Evolutionary conservation across 2,329 filamentous ascomycete genomes (phyloP), one percentile per base, ranked within the genome.

Genomic region (Penicillium brasilianum): DNA sequence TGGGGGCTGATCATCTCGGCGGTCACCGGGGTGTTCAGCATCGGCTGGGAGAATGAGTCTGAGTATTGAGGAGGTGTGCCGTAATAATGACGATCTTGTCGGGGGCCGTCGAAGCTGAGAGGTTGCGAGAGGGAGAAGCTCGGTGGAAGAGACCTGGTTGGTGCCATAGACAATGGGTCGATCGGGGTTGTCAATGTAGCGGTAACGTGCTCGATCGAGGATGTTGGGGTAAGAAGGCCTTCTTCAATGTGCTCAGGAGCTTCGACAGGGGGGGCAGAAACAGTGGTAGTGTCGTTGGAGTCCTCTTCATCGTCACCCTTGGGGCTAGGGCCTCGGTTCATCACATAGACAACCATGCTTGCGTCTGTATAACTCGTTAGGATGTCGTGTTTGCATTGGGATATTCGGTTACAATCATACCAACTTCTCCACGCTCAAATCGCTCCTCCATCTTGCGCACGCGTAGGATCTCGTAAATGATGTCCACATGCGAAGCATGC

Each of bases 391-490:
- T 2, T 10, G 2, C 18, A 16, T 4, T 2, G 18, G 39, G 18
- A 18, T 18, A 14, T 16, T 18, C 16, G 2, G 16, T 28, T 3
- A 18, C 25, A 51, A 28, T 59, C 74, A 55, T 72, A 78, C 77
- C 77, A 57, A 79, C 72, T 73, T 80, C 77, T 28, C 77, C 73
- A 32, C 74, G 70, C 53, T 78, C 75, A 58, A 72, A 79, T 13
- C 76, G 72, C 63, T 79, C 77, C 62, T 80, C 77, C 66, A 77
- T 66, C 60, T 71, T 74, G 41, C 78, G 70, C 11, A 79, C 76
- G 1, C 71, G 72, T 39, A 79, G 77, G 16, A 80, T 77, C 61
- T 80, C 78, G 25, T 77, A 74, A 18, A 80, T 63, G 41, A 80
- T 74, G 11, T 74, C 69, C 36, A 77, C 69, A 32, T 75, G 74